These are phyloP conservation scores for Eucalyptus sp. DNA, from an alignment of 345 rosid species.

Conservation along the genomic window DNA sequence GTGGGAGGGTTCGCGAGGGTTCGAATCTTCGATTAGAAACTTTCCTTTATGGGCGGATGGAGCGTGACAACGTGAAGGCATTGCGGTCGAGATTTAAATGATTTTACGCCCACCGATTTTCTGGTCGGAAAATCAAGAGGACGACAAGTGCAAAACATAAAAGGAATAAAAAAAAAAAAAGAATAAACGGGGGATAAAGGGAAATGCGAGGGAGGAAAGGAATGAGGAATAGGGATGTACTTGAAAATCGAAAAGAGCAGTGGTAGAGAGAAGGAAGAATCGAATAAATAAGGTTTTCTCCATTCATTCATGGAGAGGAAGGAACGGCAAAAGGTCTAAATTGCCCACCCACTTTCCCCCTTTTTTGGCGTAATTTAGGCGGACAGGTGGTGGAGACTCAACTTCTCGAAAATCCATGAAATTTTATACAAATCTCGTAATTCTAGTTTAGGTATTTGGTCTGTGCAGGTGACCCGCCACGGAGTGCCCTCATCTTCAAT, in stretches of 20 bases:
- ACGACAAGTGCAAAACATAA: no score
- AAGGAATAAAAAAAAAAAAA: neutral
- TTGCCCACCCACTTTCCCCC: neutral
- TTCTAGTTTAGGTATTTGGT: neutral
- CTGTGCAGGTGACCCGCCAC: no score
- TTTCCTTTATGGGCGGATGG: neutral
- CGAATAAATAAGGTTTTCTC: neutral
- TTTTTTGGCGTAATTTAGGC: neutral
- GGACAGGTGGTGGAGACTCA: rapidly evolving
- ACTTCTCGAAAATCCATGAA: neutral
- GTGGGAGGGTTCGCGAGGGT: neutral
- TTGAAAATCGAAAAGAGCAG: neutral
- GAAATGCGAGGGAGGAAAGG: neutral
- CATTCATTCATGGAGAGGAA: neutral
- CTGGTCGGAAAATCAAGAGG: neutral
- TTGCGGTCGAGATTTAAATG: neutral
- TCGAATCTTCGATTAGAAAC: neutral
- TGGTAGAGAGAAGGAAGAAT: neutral
- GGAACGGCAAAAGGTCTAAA: neutral
- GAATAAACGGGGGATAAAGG: neutral
- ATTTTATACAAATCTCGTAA: neutral
- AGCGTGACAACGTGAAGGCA: no score
- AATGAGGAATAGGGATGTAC: neutral
- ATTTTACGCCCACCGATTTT: neutral
- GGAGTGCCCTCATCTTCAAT: neutral